Conservation (phyloP, 176 grass and related monocot genomes). For the bread wheat (Triticum aestivum) region DNA sequence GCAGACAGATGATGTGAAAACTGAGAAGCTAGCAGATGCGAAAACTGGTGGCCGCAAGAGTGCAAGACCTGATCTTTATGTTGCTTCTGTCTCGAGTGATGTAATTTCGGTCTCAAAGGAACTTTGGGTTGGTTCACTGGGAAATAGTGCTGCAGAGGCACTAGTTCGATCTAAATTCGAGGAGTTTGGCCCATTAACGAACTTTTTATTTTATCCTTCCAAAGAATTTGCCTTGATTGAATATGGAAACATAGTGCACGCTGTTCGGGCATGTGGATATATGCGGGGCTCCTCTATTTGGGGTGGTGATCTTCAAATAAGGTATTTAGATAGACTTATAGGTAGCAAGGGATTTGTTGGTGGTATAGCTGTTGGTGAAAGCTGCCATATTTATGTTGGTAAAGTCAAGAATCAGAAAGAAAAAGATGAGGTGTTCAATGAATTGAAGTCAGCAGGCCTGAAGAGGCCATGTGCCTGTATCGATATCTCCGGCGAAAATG, state of each 20-base stretch:
- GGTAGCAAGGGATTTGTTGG: conserved; percentile 61
- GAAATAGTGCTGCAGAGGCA: conserved; percentile 54
- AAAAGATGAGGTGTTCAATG: conserved; percentile 79
- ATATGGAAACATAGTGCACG: conserved; percentile 69
- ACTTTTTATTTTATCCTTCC: conserved; percentile 54
- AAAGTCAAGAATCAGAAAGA: conserved; percentile 64
- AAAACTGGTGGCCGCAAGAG: conserved; percentile 25
- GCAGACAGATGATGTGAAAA: conserved; percentile 27
- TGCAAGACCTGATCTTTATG: conserved; percentile 52
- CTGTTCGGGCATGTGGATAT: conserved; percentile 65
- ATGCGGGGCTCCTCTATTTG: conserved; percentile 86
- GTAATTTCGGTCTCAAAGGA: conserved; percentile 85
- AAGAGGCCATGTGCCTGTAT: conserved; percentile 50
- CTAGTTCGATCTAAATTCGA: conserved; percentile 72
- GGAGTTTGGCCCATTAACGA: conserved; percentile 67
- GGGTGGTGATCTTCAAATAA: conserved; percentile 73
- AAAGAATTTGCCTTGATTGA: conserved; percentile 76
- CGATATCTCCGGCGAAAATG: conserved; percentile 68
- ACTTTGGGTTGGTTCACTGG: conserved; percentile 72
- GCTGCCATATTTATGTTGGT: conserved; percentile 71
- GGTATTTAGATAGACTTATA: conserved; percentile 75
- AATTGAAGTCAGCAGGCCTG: conserved; percentile 53
- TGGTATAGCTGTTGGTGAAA: conserved; percentile 76
- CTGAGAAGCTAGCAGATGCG: conserved; percentile 34
- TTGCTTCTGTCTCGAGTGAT: conserved; percentile 48